A percentile compares a stretch with the other conserved stretches of the same genome.
phyloP scores from a whole-genome alignment of 305 asterid genomes.

The Rubia peregrina region DNA sequence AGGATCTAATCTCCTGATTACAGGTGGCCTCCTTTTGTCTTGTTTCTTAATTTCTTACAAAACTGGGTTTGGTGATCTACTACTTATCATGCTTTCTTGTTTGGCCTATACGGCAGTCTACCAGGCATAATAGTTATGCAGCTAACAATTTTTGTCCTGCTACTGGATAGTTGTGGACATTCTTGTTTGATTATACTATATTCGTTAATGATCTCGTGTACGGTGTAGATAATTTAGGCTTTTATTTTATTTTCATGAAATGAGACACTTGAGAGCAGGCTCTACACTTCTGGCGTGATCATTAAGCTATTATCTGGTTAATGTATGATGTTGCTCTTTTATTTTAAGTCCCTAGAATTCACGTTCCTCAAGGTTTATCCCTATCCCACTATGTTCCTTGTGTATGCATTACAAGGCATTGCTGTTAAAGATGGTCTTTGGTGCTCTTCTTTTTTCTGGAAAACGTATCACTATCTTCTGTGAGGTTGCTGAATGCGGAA shows the following conservation, averaged over 20 bases:
- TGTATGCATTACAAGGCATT: neutral
- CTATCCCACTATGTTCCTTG: neutral
- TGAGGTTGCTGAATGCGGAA: neutral
- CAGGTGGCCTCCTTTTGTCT: constrained; percentile 44
- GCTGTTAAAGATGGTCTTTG: neutral
- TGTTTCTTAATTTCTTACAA: neutral
- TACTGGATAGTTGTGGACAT: neutral
- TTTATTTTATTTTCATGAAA: neutral
- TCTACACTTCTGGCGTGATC: neutral
- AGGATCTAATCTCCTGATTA: constrained; percentile 96
- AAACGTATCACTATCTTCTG: neutral
- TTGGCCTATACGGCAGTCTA: neutral
- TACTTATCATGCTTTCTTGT: constrained; percentile 3
- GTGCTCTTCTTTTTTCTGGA: neutral
- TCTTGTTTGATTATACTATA: neutral
- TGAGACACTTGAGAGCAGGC: neutral
- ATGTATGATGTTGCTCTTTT: neutral
- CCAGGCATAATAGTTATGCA: neutral
- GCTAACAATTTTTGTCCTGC: neutral
- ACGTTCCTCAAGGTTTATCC: neutral
- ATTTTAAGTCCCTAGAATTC: neutral
- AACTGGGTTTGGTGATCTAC: constrained; percentile 7
- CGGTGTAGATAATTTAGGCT: no score
- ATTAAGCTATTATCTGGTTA: neutral
- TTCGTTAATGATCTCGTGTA: neutral